Base-by-base conservation (phyloP, 2,329 filamentous ascomycete genomes). In the Byssothecium circinans region DNA sequence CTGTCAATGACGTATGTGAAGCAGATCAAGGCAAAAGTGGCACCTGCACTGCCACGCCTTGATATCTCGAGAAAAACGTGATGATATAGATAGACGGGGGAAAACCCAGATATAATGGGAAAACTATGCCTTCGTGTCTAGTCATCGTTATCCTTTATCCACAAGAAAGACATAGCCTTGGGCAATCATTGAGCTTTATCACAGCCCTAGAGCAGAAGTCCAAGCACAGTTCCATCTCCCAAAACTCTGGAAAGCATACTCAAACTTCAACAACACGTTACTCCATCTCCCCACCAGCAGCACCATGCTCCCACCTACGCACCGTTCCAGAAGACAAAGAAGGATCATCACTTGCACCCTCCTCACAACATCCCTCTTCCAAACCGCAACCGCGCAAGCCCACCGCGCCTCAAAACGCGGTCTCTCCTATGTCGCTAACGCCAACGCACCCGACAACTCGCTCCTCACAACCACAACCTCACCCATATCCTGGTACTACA, bases 401-500 rank as follows among this genome's bases (percentile, higher is more conserved):
- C 8, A 23, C 12, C 32, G 43, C 23, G 18, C 22, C 29, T 44
- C 25, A 27, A 92, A 92, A 70, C 85, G 88, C 54, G 89, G 89
- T 18, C 83, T 94, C 37, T 80, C 84, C 57, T 90, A 84, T 69
- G 81, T 88, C 8, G 79, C 83, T 14, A 80, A 84, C 56, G 61
- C 74, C 3, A 69, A 80, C 4, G 71, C 75, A 39, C 74, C 81
- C 1, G 59, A 77, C 30, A 89, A 91, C 69, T 81, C 87, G 70
- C 69, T 79, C 41, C 74, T 87, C 55, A 90, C 86, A 81, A 74
- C 18, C 40, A 67, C 75, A 35, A 81, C 78, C 29, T 82, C 80
- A 7, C 82, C 84, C 35, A 68, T 94, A 41, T 85, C 82, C 2
- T 94, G 89, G 89, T 94, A 94, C 76, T 94, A 92, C 78, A 92